These are phyloP conservation scores for Ichthyophthirius multifiliis DNA, from an alignment of 169 alveolate genomes.

Conservation along the genomic window DNA sequence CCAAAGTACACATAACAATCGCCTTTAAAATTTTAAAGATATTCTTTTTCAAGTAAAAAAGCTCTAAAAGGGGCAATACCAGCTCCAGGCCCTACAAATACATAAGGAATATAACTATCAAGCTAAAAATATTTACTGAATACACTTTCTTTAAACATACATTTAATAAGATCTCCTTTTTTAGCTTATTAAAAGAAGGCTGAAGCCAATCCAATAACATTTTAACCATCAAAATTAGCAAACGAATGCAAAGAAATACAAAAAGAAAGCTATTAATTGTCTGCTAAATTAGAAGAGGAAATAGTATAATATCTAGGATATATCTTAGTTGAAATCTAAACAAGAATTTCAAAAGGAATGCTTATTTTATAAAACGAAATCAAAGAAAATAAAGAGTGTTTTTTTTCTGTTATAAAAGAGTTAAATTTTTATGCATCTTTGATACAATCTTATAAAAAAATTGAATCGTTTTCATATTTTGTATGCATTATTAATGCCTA, in stretches of 20 bases:
- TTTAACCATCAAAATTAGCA: no score
- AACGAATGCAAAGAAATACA: no score
- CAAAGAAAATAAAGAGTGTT: slow-evolving; percentile 4
- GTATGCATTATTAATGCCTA: slow-evolving; percentile 7
- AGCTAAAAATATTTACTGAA: no score
- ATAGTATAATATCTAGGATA: slow-evolving; percentile 32
- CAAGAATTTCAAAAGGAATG: background rate
- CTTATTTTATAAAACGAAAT: slow-evolving; percentile 13
- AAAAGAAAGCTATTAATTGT: no score
- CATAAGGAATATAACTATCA: slow-evolving; percentile 12
- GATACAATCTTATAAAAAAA: background rate
- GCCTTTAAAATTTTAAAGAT: background rate
- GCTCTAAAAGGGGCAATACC: slow-evolving; percentile 42
- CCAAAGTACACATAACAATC: background rate
- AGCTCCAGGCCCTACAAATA: slow-evolving; percentile 24
- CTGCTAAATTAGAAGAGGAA: background rate
- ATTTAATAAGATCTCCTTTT: no score
- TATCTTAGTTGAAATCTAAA: slow-evolving; percentile 18
- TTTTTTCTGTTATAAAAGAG: background rate
- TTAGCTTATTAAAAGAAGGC: no score
- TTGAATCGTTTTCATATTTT: background rate
- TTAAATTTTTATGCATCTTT: background rate
- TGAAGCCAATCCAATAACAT: no score
- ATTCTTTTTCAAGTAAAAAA: slow-evolving; percentile 22
- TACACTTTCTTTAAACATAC: no score